phyloP scores from a whole-genome alignment of 176 grass and related monocot genomes.

The Saccharum officinarum region DNA sequence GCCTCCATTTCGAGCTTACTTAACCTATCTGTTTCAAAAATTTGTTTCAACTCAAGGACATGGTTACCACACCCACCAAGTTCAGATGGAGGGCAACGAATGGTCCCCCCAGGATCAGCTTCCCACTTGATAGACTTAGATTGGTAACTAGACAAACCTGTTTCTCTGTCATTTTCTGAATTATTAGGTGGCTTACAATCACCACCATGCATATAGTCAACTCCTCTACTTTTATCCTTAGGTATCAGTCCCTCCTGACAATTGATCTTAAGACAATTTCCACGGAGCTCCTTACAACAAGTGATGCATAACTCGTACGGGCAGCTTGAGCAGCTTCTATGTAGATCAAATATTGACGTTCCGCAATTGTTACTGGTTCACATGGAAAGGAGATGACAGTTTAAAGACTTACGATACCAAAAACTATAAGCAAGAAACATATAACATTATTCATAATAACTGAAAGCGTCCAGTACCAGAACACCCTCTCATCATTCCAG shows the following conservation, averaged over 20 bases:
- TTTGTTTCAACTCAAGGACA: constrained; percentile 48
- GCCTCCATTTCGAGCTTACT: constrained; percentile 43
- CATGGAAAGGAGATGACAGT: constrained; percentile 16
- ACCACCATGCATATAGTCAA: constrained; percentile 66
- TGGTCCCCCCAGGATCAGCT: constrained; percentile 28
- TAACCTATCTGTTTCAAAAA: constrained; percentile 52
- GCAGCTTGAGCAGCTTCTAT: constrained; percentile 65
- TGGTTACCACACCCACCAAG: constrained; percentile 59
- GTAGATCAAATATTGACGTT: constrained; percentile 77
- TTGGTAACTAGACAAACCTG: constrained; percentile 17
- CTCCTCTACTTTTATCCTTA: constrained; percentile 28
- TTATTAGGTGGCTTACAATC: too few species aligned
- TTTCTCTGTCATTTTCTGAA: background rate
- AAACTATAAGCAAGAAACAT: background rate
- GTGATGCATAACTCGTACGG: constrained; percentile 68
- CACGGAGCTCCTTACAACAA: constrained; percentile 70
- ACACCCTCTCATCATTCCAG: constrained; percentile 52
- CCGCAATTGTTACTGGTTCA: constrained; percentile 60
- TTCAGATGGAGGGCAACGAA: constrained; percentile 58
- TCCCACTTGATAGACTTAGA: constrained; percentile 40
- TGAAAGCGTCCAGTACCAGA: constrained; percentile 48
- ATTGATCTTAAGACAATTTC: constrained; percentile 11
- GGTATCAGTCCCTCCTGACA: constrained; percentile 28
- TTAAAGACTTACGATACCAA: constrained; percentile 13
- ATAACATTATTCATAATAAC: background rate